Evolutionary conservation across 2,329 filamentous ascomycete genomes (phyloP).

Genomic region (Basipetospora chlamydospora): DNA sequence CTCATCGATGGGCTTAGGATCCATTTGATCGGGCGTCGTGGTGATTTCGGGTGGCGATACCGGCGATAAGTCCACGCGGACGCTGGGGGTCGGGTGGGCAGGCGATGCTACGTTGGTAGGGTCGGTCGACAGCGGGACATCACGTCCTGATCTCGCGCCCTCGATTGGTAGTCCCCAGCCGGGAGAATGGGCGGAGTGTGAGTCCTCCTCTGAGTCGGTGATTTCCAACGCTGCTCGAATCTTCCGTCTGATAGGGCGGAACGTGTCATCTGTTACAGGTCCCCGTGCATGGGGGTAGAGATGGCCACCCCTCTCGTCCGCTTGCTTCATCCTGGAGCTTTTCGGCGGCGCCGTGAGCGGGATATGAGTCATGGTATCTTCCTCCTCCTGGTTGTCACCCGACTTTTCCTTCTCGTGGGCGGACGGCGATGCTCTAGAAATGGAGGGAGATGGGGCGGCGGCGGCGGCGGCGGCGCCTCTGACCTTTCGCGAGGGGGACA

Average conservation of each 20-base stretch:
- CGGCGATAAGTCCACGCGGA: constrained; percentile 24
- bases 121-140: no score
- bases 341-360: no score
- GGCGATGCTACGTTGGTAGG: no score
- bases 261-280: constrained; percentile 12
- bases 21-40: constrained; percentile 17
- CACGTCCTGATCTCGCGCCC: constrained; percentile 20
- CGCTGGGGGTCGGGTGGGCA: constrained; percentile 29
- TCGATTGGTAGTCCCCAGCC: constrained; percentile 29
- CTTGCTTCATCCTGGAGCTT: no score
- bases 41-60: constrained; percentile 21
- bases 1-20: constrained; percentile 36
- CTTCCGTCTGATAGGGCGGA: constrained; percentile 13
- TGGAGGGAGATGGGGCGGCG: background rate
- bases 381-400: no score
- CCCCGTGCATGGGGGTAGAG: no score
- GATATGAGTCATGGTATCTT: no score
- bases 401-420: background rate
- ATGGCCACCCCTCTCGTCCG: no score
- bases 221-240: constrained; percentile 11
- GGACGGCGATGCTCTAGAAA: background rate
- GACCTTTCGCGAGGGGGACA: background rate
- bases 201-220: constrained; percentile 19
- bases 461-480: background rate
- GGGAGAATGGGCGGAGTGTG: constrained; percentile 15